phyloP scores from a whole-genome alignment of 371 early-diverging fungal species.

The Chytridium lagenaria region DNA sequence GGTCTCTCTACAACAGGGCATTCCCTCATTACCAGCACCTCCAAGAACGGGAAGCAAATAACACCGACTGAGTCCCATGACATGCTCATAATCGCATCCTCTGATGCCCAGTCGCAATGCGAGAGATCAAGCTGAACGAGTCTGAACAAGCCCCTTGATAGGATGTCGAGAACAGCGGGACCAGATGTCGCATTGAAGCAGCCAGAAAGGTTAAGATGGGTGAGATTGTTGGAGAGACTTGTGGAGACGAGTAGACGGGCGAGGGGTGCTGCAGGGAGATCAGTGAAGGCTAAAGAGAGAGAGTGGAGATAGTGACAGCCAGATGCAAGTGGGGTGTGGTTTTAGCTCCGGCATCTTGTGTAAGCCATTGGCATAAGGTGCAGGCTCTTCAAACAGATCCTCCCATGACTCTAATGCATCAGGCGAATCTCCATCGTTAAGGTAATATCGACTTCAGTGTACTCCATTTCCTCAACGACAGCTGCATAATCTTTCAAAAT shows the following conservation, averaged over 20 bases:
- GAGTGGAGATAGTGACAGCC: background rate
- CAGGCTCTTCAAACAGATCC: background rate
- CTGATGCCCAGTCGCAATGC: background rate
- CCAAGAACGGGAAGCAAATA: conserved; percentile 2
- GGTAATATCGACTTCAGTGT: background rate
- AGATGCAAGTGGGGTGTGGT: too few relatives aligned
- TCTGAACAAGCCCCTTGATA: background rate
- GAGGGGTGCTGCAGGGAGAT: background rate
- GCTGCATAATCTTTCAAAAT: background rate
- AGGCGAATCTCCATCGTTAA: background rate
- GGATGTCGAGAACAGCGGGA: background rate
- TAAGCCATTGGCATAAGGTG: background rate
- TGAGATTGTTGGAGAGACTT: background rate
- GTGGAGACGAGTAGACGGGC: conserved; percentile 3
- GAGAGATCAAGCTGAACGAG: conserved; percentile 4
- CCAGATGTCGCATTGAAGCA: conserved; percentile 7
- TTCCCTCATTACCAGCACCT: background rate
- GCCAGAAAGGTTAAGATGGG: background rate
- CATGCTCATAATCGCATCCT: background rate
- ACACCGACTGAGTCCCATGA: background rate
- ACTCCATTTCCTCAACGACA: background rate
- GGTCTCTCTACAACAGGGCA: background rate
- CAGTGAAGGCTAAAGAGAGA: background rate
- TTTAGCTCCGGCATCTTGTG: too few relatives aligned
- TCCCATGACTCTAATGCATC: conserved; percentile 1